Evolutionary conservation across 306 rosid genomes (phyloP).

Genomic region (Leucaena leucocephala): DNA sequence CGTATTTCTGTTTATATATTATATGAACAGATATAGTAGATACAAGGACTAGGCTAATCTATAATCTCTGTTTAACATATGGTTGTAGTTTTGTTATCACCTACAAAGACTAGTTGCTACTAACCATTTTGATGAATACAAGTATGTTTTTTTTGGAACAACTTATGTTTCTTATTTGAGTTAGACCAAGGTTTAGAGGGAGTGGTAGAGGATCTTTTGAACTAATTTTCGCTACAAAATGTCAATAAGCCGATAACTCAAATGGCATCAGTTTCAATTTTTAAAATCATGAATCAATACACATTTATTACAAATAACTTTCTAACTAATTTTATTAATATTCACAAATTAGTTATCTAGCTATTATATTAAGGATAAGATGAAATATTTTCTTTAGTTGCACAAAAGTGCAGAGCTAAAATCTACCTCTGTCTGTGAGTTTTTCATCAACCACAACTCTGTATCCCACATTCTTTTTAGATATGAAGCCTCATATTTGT

Average conservation of each 20-base stretch:
- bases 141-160: background rate
- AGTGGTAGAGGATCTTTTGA: background rate
- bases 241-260: background rate
- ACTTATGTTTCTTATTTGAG: background rate
- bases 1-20: background rate
- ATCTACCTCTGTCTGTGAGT: slow-evolving; percentile 1
- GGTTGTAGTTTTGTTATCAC: background rate
- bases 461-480: background rate
- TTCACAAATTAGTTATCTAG: too few species aligned
- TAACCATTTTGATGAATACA: slow-evolving; percentile 4
- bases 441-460: background rate
- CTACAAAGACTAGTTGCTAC: background rate
- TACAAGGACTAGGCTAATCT: background rate
- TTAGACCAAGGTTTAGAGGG: background rate
- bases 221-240: background rate
- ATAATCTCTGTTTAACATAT: background rate
- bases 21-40: background rate
- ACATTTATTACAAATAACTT: too few species aligned
- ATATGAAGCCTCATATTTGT: background rate
- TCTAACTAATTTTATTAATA: too few species aligned
- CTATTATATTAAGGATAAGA: too few species aligned
- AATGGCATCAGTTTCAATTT: background rate
- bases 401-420: background rate
- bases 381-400: background rate
- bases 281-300: too few species aligned